A percentile compares a stretch with the other conserved stretches of the same genome.
Evolutionary conservation across 768 basidiomycete genomes (phyloP).

Genomic region (Kwoniella europaea): DNA sequence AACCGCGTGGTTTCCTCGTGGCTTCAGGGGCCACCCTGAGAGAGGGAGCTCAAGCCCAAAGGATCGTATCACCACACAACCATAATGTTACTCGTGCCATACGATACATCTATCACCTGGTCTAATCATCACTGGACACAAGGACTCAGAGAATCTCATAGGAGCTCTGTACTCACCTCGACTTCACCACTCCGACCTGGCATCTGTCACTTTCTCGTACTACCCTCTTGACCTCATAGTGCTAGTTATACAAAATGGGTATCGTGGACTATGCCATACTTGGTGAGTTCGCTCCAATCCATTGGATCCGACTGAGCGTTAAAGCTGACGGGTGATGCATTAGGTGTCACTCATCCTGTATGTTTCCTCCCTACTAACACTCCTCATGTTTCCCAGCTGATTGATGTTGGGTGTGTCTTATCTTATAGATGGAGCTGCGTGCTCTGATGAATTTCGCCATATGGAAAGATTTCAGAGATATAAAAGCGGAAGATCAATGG

Average conservation of each 20-base stretch:
- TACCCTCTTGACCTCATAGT: not conserved
- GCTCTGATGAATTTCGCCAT: slow-evolving; percentile 80
- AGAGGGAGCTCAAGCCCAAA: not conserved
- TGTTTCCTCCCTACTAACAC: not conserved
- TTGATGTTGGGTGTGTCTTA: not conserved
- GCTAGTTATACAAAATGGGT: slow-evolving; percentile 13
- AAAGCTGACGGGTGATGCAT: not conserved
- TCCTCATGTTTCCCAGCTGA: not conserved
- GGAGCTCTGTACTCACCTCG: not conserved
- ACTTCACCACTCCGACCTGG: not conserved
- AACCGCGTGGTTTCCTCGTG: too few relatives aligned
- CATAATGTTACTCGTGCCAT: not conserved
- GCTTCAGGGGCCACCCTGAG: not conserved
- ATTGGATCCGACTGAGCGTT: not conserved
- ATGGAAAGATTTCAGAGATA: slow-evolving; percentile 83
- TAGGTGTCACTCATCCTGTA: slow-evolving; percentile 44
- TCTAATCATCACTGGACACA: too few relatives aligned
- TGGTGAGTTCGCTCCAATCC: slow-evolving; percentile 6
- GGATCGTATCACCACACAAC: not conserved
- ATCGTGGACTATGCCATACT: slow-evolving; percentile 15
- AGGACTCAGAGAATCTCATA: not conserved
- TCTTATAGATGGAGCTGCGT: slow-evolving; percentile 69
- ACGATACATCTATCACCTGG: not conserved
- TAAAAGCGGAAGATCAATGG: slow-evolving; percentile 74
- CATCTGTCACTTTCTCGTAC: not conserved